Conservation (phyloP, 306 rosid species). For the Senna siamea region DNA sequence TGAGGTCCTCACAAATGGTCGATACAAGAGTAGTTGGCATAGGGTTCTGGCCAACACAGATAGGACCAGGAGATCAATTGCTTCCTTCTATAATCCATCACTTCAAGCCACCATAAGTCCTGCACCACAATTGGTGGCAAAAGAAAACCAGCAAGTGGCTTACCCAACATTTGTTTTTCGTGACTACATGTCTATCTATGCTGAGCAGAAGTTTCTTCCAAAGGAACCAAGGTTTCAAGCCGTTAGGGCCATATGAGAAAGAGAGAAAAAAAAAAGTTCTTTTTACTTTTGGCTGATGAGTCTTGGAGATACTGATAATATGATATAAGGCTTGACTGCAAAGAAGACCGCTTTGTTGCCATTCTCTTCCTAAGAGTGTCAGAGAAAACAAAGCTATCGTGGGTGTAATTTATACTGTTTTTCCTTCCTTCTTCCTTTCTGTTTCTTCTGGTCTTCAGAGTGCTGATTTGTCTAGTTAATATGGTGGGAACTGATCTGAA, state of each 20-base stretch:
- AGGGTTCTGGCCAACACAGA: conserved; percentile 60
- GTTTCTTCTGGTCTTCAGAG: conserved; percentile 10
- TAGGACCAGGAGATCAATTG: conserved; percentile 85
- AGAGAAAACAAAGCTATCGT: conserved; percentile 45
- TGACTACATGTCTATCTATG: conserved; percentile 86
- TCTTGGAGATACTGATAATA: conserved; percentile 14
- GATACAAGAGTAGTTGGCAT: conserved; percentile 93
- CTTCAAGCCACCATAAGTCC: conserved; percentile 84
- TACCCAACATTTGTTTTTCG: conserved; percentile 91
- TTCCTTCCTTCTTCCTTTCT: background rate
- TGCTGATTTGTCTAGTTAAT: conserved; percentile 34
- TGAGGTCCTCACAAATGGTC: conserved; percentile 91
- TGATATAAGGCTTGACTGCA: conserved; percentile 28
- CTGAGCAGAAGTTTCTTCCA: conserved; percentile 90
- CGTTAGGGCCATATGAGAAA: conserved; percentile 57
- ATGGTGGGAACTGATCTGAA: conserved; percentile 32
- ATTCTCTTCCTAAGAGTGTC: conserved; percentile 39
- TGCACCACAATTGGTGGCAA: conserved; percentile 63
- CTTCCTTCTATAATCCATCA: conserved; percentile 89
- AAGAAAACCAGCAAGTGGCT: conserved; percentile 54
- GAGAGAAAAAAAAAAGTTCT: background rate
- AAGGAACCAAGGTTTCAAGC: conserved; percentile 91
- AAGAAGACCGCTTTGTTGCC: conserved; percentile 49
- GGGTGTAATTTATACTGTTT: conserved; percentile 44
- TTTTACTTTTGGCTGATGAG: conserved; percentile 1